A percentile compares a stretch with the other conserved stretches of the same genome.
These are phyloP conservation scores for Clohesyomyces aquaticus DNA, from an alignment of 495 filamentous ascomycete species.

Conservation along the genomic window DNA sequence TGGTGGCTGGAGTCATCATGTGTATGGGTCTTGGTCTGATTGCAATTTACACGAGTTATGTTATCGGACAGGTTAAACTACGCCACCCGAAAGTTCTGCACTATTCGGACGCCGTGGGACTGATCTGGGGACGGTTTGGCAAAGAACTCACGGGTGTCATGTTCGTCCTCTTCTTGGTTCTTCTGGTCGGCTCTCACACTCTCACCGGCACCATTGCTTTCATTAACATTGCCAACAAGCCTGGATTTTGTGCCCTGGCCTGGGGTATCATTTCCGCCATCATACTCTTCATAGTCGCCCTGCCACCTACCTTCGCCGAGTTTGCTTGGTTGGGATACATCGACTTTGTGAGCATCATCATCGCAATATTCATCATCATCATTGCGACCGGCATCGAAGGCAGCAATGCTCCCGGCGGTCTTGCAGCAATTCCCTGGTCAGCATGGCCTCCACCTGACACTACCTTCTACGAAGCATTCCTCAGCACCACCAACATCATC, in stretches of 20 bases:
- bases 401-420: constrained; percentile 41
- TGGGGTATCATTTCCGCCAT: constrained; percentile 40
- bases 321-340: constrained; percentile 48
- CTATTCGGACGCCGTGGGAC: constrained; percentile 70
- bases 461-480: constrained; percentile 52
- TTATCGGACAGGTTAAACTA: constrained; percentile 77
- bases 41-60: constrained; percentile 76
- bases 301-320: constrained; percentile 52
- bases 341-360: constrained; percentile 68
- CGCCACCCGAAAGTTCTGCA: constrained; percentile 69
- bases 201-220: constrained; percentile 43
- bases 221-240: constrained; percentile 36
- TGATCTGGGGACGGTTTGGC: constrained; percentile 58
- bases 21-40: constrained; percentile 65
- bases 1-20: constrained; percentile 55
- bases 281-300: constrained; percentile 37
- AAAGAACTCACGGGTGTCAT: constrained; percentile 38
- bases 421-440: constrained; percentile 45
- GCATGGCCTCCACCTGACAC: constrained; percentile 26
- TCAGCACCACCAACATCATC: constrained; percentile 71
- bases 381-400: constrained; percentile 49
- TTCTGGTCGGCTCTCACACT: constrained; percentile 38
- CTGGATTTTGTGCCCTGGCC: constrained; percentile 34
- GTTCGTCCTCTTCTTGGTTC: constrained; percentile 36
- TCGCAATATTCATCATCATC: constrained; percentile 70